Percentiles rank a stretch among this genome's conserved stretches.
Conservation (phyloP, 305 asterid species). For the Salvia sclarea region DNA sequence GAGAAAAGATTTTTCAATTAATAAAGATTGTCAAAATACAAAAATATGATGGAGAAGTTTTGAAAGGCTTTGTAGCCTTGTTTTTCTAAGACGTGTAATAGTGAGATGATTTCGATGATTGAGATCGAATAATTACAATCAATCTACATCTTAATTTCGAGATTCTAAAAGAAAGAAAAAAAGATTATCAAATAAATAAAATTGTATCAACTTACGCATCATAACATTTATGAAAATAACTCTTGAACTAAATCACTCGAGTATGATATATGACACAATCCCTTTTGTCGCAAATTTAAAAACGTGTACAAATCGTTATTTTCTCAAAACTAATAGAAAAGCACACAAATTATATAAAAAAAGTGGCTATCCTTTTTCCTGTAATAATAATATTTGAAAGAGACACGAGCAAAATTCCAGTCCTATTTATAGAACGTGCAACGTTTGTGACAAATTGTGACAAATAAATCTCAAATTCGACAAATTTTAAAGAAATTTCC, state of each 20-base stretch:
- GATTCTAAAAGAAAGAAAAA: too few relatives aligned
- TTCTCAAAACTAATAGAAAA: not conserved
- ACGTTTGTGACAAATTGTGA: conserved; percentile 20
- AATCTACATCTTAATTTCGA: too few relatives aligned
- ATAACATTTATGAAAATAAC: conserved; percentile 1
- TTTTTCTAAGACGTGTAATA: too few relatives aligned
- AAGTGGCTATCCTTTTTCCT: not conserved
- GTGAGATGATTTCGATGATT: too few relatives aligned
- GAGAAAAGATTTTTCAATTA: too few relatives aligned
- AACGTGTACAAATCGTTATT: conserved; percentile 21
- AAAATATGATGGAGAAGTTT: not conserved
- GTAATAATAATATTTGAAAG: conserved; percentile 11
- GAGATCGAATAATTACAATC: too few relatives aligned
- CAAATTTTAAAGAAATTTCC: not conserved
- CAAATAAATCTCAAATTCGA: conserved; percentile 1
- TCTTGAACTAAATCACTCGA: not conserved
- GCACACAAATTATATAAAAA: not conserved
- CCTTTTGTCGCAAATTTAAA: not conserved
- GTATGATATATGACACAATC: conserved; percentile 1
- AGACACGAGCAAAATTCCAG: not conserved
- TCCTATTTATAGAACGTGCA: conserved; percentile 8
- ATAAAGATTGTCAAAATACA: not conserved
- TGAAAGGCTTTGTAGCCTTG: not conserved
- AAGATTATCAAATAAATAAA: too few relatives aligned
- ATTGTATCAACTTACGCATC: too few relatives aligned